Evolutionary conservation across 192 early-diverging fungal genomes (phyloP).

Genomic region (Coemansia sp.): DNA sequence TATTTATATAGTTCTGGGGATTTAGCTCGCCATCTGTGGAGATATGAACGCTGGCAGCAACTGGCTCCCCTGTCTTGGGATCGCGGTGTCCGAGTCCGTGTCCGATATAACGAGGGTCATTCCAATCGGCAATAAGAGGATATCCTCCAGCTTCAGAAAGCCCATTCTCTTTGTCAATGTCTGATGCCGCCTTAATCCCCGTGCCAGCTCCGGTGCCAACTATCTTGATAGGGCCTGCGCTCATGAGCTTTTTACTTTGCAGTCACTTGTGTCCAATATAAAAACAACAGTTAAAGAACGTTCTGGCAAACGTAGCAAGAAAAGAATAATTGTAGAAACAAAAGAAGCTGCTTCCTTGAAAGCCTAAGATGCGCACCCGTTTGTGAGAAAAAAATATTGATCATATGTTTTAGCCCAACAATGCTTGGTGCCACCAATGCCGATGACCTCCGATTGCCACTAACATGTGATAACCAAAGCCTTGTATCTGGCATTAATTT

Average conservation of each 20-base stretch:
- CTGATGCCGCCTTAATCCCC: conserved; percentile 39
- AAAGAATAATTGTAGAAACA: no score
- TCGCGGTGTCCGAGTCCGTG: conserved; percentile 52
- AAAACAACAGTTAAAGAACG: neutral
- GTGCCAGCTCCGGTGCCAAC: conserved; percentile 49
- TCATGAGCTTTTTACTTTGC: neutral
- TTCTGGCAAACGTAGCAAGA: no score
- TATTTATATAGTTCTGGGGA: conserved; percentile 45
- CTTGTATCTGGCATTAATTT: no score
- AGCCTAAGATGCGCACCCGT: no score
- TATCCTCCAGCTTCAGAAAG: conserved; percentile 44
- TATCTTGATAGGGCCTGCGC: conserved; percentile 17
- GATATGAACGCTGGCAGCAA: conserved; percentile 40
- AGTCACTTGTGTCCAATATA: neutral
- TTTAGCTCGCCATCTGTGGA: conserved; percentile 47
- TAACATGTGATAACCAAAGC: no score
- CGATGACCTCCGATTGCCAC: no score
- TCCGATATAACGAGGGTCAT: conserved; percentile 45
- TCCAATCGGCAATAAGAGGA: conserved; percentile 41
- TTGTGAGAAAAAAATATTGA: no score
- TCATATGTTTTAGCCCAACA: no score
- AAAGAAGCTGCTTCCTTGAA: no score
- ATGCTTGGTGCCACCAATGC: no score
- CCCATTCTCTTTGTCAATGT: conserved; percentile 45
- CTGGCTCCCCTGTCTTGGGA: conserved; percentile 47